Percentiles rank a stretch among this genome's conserved stretches.
phyloP scores from a whole-genome alignment of 2,329 filamentous ascomycete genomes.

The Pestalotiopsis sp. region DNA sequence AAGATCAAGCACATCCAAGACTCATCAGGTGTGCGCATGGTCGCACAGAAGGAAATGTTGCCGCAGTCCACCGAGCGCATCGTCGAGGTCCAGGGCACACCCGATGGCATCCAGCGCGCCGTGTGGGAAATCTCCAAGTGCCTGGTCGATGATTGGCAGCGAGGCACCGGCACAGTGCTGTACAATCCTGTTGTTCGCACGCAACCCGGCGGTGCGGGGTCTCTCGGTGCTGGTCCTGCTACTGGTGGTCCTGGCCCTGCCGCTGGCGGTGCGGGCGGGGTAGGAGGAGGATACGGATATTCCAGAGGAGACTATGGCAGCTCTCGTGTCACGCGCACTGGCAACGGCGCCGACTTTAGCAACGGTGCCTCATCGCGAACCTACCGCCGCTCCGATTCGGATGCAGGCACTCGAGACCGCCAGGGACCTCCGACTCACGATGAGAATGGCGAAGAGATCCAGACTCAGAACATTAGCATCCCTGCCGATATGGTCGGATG shows the following conservation, averaged over 20 bases:
- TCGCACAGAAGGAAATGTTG: constrained; percentile 99
- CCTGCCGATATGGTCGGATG: constrained; percentile 99
- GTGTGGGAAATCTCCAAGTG: constrained; percentile 99
- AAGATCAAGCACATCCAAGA: constrained; percentile 99
- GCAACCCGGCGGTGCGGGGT: constrained; percentile 61
- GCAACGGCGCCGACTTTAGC: constrained; percentile 97
- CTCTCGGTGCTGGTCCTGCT: constrained; percentile 25
- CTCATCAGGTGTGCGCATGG: constrained; percentile 95
- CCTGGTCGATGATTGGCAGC: constrained; percentile 95
- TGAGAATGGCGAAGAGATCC: constrained; percentile 95
- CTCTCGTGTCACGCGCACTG: constrained; percentile 87
- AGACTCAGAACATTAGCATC: constrained; percentile 99
- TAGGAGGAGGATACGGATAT: constrained; percentile 40
- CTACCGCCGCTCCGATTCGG: constrained; percentile 82
- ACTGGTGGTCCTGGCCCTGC: constrained; percentile 17
- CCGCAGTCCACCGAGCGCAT: constrained; percentile 98
- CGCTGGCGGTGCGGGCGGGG: constrained; percentile 45
- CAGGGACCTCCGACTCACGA: constrained; percentile 87
- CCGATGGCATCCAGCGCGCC: constrained; percentile 92
- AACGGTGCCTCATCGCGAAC: constrained; percentile 67
- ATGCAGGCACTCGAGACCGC: constrained; percentile 77
- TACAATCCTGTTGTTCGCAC: constrained; percentile 97
- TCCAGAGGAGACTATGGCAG: constrained; percentile 58
- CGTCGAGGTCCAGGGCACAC: constrained; percentile 93
- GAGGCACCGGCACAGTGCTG: constrained; percentile 92